These are phyloP conservation scores for Chloranthus sessilifolius DNA, from an alignment of 164 flowering plant genomes.

Conservation along the genomic window DNA sequence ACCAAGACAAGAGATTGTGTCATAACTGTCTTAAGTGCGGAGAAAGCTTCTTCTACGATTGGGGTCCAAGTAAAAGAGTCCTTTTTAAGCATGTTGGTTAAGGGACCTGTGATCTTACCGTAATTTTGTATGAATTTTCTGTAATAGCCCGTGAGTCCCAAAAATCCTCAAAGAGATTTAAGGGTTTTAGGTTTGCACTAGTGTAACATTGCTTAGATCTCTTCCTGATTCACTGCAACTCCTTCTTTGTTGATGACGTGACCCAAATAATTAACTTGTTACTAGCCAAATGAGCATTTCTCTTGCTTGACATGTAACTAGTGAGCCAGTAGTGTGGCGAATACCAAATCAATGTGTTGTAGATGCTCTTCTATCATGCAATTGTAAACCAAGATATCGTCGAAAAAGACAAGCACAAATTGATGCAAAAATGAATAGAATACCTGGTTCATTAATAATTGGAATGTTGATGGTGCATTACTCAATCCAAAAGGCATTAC, in stretches of 20 bases:
- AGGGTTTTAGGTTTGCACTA: neutral
- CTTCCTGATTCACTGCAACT: neutral
- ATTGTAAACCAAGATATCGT: slow-evolving; percentile 8
- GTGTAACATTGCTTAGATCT: neutral
- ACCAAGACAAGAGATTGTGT: neutral
- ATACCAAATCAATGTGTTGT: neutral
- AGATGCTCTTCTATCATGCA: neutral
- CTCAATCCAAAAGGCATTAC: slow-evolving; percentile 6
- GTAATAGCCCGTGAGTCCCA: slow-evolving; percentile 7
- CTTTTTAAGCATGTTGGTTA: slow-evolving; percentile 6
- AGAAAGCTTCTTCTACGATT: neutral
- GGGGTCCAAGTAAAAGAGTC: neutral
- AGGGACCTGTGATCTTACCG: neutral
- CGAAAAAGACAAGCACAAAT: slow-evolving; percentile 3
- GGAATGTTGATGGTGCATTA: slow-evolving; percentile 9
- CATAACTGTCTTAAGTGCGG: neutral
- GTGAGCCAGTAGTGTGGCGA: neutral
- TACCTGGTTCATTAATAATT: slow-evolving; percentile 4
- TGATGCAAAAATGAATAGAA: neutral
- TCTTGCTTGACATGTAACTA: neutral
- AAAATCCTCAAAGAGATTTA: neutral
- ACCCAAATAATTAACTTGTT: neutral
- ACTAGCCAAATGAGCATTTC: neutral
- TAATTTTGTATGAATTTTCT: neutral
- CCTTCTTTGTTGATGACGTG: neutral